Evolutionary conservation across 1,284 basidiomycete species (phyloP).

Genomic region (Xerocomus amazonicus): DNA sequence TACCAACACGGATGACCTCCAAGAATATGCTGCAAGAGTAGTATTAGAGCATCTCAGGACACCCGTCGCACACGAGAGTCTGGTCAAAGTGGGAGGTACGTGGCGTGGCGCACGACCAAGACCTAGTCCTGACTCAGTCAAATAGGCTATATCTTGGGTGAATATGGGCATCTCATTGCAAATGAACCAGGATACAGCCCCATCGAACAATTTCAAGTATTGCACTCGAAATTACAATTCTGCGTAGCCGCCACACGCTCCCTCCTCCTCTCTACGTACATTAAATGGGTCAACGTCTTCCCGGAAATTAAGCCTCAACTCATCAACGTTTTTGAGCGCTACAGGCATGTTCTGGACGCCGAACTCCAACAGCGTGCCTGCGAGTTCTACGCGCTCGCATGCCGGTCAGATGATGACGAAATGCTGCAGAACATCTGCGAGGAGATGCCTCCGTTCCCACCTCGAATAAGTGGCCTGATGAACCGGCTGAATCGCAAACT

Average conservation of each 20-base stretch:
- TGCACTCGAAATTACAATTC: slow-evolving; percentile 95
- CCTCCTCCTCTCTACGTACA: slow-evolving; percentile 92
- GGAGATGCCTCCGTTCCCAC: slow-evolving; percentile 98
- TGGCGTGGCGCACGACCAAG: slow-evolving; percentile 1
- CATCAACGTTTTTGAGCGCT: slow-evolving; percentile 94
- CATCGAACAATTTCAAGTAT: slow-evolving; percentile 89
- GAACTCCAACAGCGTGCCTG: slow-evolving; percentile 98
- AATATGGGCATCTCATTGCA: slow-evolving; percentile 96
- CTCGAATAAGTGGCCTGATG: slow-evolving; percentile 87
- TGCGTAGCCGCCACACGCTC: slow-evolving; percentile 92
- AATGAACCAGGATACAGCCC: slow-evolving; percentile 93
- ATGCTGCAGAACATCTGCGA: slow-evolving; percentile 93
- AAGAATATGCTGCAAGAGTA: slow-evolving; percentile 93
- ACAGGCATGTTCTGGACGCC: slow-evolving; percentile 95
- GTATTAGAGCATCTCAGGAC: slow-evolving; percentile 88
- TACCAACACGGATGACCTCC: slow-evolving; percentile 96
- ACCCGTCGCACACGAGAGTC: slow-evolving; percentile 91
- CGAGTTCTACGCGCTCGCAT: slow-evolving; percentile 88
- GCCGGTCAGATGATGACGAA: slow-evolving; percentile 83
- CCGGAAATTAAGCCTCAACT: slow-evolving; percentile 97
- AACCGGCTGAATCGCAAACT: slow-evolving; percentile 86
- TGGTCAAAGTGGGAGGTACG: slow-evolving; percentile 94
- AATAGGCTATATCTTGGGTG: slow-evolving; percentile 91
- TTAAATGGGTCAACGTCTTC: slow-evolving; percentile 99
- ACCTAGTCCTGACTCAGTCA: slow-evolving; percentile 13